Conservation (phyloP, 169 alveolate genomes). For the Prorocentrum cordatum region DNA sequence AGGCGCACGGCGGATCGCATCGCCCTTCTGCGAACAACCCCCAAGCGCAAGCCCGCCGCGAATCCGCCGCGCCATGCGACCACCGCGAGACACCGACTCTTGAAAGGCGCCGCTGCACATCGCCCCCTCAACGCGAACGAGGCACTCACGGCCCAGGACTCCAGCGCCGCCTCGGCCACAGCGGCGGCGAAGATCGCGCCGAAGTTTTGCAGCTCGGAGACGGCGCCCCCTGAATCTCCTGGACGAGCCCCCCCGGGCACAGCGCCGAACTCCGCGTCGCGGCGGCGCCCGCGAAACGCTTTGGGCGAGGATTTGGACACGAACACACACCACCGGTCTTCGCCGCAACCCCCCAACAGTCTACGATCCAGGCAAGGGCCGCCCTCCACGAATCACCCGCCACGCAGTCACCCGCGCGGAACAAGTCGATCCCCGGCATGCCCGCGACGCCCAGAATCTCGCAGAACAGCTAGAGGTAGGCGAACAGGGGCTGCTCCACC, state of each 20-base stretch:
- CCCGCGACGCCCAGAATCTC: background rate
- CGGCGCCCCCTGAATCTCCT: no score
- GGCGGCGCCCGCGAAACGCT: background rate
- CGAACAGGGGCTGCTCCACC: background rate
- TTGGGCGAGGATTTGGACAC: background rate
- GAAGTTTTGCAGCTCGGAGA: no score
- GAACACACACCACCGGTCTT: background rate
- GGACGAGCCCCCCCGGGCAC: no score
- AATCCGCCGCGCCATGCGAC: background rate
- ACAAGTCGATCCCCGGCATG: background rate
- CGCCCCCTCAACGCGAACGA: background rate
- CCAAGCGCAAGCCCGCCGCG: background rate
- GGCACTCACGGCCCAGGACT: no score
- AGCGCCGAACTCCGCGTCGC: no score
- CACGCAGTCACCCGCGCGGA: background rate
- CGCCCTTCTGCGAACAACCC: background rate
- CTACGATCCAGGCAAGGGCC: background rate
- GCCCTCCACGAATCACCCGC: background rate
- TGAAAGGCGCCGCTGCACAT: background rate
- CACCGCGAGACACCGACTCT: background rate
- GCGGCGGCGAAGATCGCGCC: no score
- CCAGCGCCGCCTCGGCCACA: no score
- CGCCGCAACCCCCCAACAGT: background rate
- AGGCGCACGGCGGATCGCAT: background rate
- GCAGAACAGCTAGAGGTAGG: background rate